Evolutionary conservation across 2,329 filamentous ascomycete species (phyloP).

Genomic region (Ophiostoma perfectum): DNA sequence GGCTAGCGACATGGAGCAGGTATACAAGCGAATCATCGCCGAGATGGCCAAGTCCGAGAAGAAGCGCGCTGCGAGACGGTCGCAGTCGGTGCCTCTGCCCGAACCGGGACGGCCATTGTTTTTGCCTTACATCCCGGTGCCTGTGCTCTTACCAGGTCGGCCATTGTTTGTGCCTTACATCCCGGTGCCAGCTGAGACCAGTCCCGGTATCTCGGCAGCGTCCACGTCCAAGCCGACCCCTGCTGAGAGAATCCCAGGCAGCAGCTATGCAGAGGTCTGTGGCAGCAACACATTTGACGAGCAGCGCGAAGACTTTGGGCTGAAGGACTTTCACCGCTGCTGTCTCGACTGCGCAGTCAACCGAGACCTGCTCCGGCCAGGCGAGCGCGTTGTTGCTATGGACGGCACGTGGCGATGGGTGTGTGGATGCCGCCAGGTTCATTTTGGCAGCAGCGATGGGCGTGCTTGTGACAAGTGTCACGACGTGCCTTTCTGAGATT

Average conservation of each 20-base stretch:
- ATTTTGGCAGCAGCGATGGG: background rate
- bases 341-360: constrained; percentile 6
- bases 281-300: too few species aligned
- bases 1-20: too few species aligned
- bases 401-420: constrained; percentile 13
- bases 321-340: background rate
- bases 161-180: constrained; percentile 9
- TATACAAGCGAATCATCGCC: too few species aligned
- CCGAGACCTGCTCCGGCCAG: background rate
- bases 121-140: background rate
- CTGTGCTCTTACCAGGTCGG: background rate
- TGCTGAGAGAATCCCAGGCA: too few species aligned
- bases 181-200: background rate
- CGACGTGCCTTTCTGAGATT: too few species aligned
- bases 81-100: too few species aligned
- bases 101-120: too few species aligned
- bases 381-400: background rate
- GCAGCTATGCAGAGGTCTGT: too few species aligned
- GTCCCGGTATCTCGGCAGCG: background rate
- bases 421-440: background rate
- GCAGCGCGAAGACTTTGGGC: background rate
- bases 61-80: too few species aligned
- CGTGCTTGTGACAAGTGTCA: background rate
- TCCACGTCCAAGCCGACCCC: too few species aligned
- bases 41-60: too few species aligned